These are phyloP conservation scores for Botrytis elliptica DNA, from an alignment of 2,329 filamentous ascomycete species.

Conservation along the genomic window DNA sequence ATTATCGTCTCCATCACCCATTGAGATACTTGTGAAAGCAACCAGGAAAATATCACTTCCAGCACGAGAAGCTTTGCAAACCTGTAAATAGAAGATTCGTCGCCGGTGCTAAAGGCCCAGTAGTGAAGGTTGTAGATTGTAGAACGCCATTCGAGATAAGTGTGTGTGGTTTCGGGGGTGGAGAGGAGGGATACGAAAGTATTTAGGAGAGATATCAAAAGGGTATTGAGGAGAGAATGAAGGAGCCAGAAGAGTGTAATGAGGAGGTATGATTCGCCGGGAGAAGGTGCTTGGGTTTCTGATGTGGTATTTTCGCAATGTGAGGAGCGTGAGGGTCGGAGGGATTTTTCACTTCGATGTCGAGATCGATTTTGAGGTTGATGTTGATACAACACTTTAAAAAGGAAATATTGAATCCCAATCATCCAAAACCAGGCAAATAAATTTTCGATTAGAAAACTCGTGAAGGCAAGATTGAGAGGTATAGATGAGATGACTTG, in stretches of 20 bases:
- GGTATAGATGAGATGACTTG: neutral
- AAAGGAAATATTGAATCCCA: conserved; percentile 11
- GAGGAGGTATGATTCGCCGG: neutral
- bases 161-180: neutral
- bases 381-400: neutral
- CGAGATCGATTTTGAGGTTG: neutral
- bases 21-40: conserved; percentile 3
- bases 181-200: neutral
- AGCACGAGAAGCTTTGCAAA: neutral
- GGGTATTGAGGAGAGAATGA: neutral
- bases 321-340: neutral
- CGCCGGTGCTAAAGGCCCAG: neutral
- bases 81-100: neutral
- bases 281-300: neutral
- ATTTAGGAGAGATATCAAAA: neutral
- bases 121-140: conserved; percentile 15
- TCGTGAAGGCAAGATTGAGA: neutral
- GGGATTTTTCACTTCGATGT: neutral
- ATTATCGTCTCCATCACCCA: neutral
- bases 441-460: neutral
- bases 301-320: neutral
- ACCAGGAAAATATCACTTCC: conserved; percentile 3
- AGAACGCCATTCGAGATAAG: neutral
- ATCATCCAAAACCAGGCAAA: conserved; percentile 14
- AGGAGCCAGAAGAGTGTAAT: neutral